phyloP scores from a whole-genome alignment of 2,329 filamentous ascomycete species.

The Gremmenia infestans region DNA sequence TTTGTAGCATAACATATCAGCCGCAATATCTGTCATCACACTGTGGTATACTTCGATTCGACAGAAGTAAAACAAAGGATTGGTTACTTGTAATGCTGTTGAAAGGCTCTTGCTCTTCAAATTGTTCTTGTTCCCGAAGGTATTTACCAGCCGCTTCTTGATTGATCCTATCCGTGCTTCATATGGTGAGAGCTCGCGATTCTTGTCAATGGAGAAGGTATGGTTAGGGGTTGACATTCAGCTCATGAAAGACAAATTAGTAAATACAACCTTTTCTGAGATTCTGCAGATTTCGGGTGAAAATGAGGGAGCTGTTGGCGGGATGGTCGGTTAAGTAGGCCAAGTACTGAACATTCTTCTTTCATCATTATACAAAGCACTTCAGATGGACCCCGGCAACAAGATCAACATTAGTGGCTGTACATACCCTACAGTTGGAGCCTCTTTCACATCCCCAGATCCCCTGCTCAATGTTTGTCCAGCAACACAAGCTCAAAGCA shows the following conservation, averaged over 20 bases:
- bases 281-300: no score
- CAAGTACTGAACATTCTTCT: no score
- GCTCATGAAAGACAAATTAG: neutral
- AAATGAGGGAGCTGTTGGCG: no score
- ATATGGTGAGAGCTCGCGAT: slow-evolving; percentile 7
- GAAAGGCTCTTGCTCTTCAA: neutral
- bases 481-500: no score
- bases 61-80: no score
- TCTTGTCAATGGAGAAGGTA: slow-evolving; percentile 9
- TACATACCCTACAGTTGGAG: no score
- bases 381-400: no score
- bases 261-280: neutral
- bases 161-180: slow-evolving; percentile 6
- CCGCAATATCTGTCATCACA: slow-evolving; percentile 1
- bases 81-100: slow-evolving; percentile 3
- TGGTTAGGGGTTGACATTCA: slow-evolving; percentile 4
- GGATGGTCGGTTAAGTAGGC: no score
- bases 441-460: no score
- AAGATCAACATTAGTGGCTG: no score
- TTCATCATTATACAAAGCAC: no score
- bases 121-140: neutral
- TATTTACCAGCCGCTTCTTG: neutral
- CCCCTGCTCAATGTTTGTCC: no score
- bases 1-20: slow-evolving; percentile 1
- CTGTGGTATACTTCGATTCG: neutral